Evolutionary conservation across 768 basidiomycete species (phyloP).

Genomic region (Rhizopogon rudus): DNA sequence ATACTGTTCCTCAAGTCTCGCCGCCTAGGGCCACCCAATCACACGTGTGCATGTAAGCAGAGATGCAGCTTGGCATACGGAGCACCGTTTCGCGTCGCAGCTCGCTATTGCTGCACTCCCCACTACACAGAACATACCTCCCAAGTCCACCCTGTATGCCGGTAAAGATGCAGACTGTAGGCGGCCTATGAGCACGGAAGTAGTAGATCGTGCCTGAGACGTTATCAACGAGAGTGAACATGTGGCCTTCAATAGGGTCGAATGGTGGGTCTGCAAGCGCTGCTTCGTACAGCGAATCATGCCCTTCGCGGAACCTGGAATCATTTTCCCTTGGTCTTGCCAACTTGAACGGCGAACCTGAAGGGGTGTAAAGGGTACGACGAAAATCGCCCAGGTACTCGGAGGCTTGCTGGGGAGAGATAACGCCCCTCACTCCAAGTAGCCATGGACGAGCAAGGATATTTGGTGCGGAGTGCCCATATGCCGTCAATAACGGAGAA

Average conservation of each 20-base stretch:
- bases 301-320: slow-evolving; percentile 14
- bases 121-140: slow-evolving; percentile 17
- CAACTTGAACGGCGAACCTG: slow-evolving; percentile 8
- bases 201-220: slow-evolving; percentile 17
- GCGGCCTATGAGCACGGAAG: slow-evolving; percentile 15
- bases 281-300: slow-evolving; percentile 4
- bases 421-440: slow-evolving; percentile 18
- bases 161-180: slow-evolving; percentile 20
- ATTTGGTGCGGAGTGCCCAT: slow-evolving; percentile 14
- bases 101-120: slow-evolving; percentile 14
- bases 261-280: background rate
- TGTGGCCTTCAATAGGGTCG: background rate
- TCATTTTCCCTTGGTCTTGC: background rate
- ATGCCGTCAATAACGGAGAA: slow-evolving; percentile 8
- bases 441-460: slow-evolving; percentile 16
- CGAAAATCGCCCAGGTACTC: background rate
- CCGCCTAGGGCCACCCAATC: slow-evolving; percentile 18
- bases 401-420: slow-evolving; percentile 18
- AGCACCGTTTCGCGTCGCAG: slow-evolving; percentile 21
- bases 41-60: slow-evolving; percentile 13
- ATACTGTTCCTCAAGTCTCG: no score
- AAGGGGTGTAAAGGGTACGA: slow-evolving; percentile 12
- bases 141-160: slow-evolving; percentile 17
- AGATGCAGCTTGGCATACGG: slow-evolving; percentile 17
- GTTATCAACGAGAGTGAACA: slow-evolving; percentile 22